A percentile compares a stretch with the other conserved stretches of the same genome.
Evolutionary conservation across 2,329 filamentous ascomycete species (phyloP).

Genomic region (Talaromyces sp.): DNA sequence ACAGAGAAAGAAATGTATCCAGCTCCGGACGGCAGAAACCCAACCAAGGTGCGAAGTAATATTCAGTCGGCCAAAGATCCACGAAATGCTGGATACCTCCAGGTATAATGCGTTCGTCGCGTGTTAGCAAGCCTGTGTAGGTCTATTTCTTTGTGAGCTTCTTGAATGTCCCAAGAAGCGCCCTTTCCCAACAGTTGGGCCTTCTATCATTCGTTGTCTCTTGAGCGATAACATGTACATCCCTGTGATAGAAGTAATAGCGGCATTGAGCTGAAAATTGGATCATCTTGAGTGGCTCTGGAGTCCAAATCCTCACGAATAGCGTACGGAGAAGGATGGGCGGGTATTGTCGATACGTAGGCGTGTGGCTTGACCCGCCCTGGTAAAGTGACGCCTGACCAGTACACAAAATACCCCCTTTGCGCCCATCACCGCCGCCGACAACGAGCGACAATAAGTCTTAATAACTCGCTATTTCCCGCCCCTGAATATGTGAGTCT

Average conservation of each 20-base stretch:
- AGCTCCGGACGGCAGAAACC: background rate
- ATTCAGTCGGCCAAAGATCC: background rate
- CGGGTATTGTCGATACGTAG: background rate
- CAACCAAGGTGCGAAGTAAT: background rate
- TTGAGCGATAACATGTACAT: background rate
- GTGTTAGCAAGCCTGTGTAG: background rate
- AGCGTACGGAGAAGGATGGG: background rate
- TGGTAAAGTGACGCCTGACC: background rate
- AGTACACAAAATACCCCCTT: background rate
- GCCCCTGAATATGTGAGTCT: background rate
- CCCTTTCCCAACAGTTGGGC: background rate
- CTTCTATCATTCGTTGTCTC: background rate
- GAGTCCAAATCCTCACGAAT: background rate
- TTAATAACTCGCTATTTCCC: background rate
- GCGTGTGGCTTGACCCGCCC: background rate
- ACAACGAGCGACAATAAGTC: background rate
- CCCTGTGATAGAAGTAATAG: background rate
- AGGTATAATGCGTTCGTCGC: background rate
- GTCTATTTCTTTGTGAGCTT: background rate
- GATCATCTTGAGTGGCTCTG: background rate
- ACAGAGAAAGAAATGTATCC: background rate
- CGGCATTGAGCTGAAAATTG: background rate
- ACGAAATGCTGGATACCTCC: background rate
- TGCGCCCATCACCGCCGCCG: background rate
- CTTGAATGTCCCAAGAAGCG: background rate